A percentile compares a stretch with the other conserved stretches of the same genome.
Conservation (phyloP, 805 yeast species). For the Scheffersomyces lignosus region DNA sequence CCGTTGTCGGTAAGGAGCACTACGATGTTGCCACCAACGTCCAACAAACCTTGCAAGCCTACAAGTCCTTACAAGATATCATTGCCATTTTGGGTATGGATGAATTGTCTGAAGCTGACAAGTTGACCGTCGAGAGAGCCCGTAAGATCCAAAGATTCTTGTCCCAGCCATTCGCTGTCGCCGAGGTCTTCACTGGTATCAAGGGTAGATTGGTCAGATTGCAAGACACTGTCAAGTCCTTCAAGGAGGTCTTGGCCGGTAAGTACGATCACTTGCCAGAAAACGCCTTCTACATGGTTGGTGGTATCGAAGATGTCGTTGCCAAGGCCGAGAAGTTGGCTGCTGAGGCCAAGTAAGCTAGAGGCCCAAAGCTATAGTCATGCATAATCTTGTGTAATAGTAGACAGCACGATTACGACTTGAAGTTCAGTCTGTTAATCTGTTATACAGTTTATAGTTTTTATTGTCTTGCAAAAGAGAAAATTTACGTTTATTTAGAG, state of each 20-base stretch:
- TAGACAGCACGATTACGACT: not conserved
- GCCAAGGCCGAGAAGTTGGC: constrained; percentile 99
- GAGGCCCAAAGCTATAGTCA: not conserved
- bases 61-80: constrained; percentile 99
- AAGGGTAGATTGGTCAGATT: constrained; percentile 96
- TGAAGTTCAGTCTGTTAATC: constrained; percentile 1
- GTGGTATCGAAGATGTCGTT: constrained; percentile 97
- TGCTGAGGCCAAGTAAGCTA: constrained; percentile 72
- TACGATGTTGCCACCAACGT: constrained; percentile 92
- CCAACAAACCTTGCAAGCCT: constrained; percentile 98
- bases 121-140: constrained; percentile 99
- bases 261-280: constrained; percentile 99
- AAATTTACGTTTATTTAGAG: not conserved
- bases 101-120: constrained; percentile 98
- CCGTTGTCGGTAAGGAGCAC: constrained; percentile 99
- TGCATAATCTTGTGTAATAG: not conserved
- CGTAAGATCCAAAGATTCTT: constrained; percentile 99
- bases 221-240: constrained; percentile 90
- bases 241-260: constrained; percentile 97
- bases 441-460: constrained; percentile 1
- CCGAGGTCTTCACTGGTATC: constrained; percentile 99
- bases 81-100: constrained; percentile 99
- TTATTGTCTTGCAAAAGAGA: not conserved
- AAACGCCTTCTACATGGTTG: constrained; percentile 99
- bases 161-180: constrained; percentile 99